Percentiles rank a stretch among this genome's conserved stretches.
Evolutionary conservation across 2,329 filamentous ascomycete genomes (phyloP).

Genomic region (Aspergillus fructus): DNA sequence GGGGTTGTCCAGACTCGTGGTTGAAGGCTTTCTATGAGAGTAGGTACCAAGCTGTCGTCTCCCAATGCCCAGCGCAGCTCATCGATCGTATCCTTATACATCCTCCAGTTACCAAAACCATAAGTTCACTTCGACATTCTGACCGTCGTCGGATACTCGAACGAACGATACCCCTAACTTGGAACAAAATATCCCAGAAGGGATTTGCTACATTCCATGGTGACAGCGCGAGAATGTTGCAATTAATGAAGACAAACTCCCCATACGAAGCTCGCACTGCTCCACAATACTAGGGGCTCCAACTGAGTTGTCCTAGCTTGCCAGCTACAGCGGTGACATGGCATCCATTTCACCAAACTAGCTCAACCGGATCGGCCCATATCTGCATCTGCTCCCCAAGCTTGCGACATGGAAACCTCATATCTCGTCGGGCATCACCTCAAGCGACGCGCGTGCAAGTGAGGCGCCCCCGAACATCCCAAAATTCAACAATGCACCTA

Average conservation of each 20-base stretch:
- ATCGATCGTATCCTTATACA: too few species aligned
- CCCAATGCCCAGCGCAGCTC: too few species aligned
- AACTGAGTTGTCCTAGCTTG: background rate
- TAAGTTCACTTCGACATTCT: too few species aligned
- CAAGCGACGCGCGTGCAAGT: background rate
- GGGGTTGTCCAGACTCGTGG: background rate
- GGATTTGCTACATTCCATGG: background rate
- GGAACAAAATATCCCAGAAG: too few species aligned
- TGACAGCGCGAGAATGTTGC: background rate
- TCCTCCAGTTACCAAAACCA: too few species aligned
- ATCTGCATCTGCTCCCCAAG: background rate
- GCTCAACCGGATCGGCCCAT: background rate
- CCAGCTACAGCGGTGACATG: background rate
- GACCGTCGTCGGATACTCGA: too few species aligned
- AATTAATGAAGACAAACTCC: background rate
- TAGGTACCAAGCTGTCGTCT: too few species aligned
- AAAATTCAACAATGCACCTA: background rate
- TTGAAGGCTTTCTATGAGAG: background rate
- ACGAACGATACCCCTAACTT: too few species aligned
- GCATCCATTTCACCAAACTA: background rate
- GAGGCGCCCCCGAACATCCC: background rate
- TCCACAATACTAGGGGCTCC: background rate
- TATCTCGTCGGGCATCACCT: conserved; percentile 1
- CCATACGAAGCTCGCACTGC: background rate
- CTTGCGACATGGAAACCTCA: background rate